Conservation (phyloP, 139 green algal species). For the Picochlorum sp. region DNA sequence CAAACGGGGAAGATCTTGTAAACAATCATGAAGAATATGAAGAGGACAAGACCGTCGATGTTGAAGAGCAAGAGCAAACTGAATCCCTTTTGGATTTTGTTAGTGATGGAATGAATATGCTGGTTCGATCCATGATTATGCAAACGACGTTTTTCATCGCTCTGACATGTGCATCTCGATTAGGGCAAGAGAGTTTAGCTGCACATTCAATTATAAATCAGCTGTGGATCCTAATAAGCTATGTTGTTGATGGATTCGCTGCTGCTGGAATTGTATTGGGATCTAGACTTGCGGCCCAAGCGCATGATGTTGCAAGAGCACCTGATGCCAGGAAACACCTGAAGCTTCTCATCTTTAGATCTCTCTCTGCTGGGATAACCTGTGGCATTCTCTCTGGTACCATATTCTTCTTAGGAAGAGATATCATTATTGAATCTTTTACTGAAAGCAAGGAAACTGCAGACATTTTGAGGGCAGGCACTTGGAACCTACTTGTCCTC, state of each 20-base stretch:
- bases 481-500: conserved; percentile 36
- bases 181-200: conserved; percentile 39
- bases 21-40: neutral
- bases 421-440: conserved; percentile 29
- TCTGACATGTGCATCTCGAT: conserved; percentile 19
- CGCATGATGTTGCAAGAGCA: neutral
- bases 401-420: conserved; percentile 3
- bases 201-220: conserved; percentile 46
- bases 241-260: conserved; percentile 58
- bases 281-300: conserved; percentile 11
- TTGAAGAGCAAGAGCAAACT: neutral
- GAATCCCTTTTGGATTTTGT: conserved; percentile 14
- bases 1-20: neutral
- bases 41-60: neutral
- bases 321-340: conserved; percentile 8
- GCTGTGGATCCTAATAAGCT: conserved; percentile 49
- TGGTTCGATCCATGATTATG: conserved; percentile 37
- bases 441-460: conserved; percentile 11
- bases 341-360: conserved; percentile 19
- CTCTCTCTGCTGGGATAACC: conserved; percentile 27
- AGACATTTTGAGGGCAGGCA: neutral
- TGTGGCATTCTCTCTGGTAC: conserved; percentile 10
- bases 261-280: conserved; percentile 55
- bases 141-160: conserved; percentile 50
- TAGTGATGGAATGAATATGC: conserved; percentile 40